Evolutionary conservation across 2,329 filamentous ascomycete species (phyloP), one percentile per base, ranked within the genome.

Genomic region (Botryosphaeria dothidea): DNA sequence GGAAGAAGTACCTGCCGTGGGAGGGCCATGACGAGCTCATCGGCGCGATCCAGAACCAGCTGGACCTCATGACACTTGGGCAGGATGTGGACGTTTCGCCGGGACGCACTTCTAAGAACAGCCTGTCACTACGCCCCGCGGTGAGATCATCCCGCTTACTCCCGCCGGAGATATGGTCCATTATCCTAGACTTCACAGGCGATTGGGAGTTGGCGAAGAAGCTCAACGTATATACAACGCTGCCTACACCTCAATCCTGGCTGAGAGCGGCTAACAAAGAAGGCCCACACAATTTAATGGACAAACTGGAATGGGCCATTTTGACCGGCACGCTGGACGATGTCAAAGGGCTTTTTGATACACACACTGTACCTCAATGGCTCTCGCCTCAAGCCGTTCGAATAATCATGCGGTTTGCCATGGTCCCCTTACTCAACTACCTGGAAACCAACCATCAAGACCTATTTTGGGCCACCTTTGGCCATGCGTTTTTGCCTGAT

Each of bases 201-300:
- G 94, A 98, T 75, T 98, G 94, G 94, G 94, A 97, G 78, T 83
- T 96, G 21, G 91, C 94, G 9, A 89, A 89, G 69, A 90, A 91
- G 0, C 82, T 97, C 5, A 89, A 91, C 65, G 86, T 97, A 49
- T 94, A 91, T 72, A 92, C 92, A 1, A 92, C 86, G 64, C 81
- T 97, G 5, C 85, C 87, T 1, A 86, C 89, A 67, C 93, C 94
- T 0, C 77, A 82, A 38, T 87, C 91, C 69, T 96, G 93, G 92
- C 84, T 86, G 68, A 80, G 80, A 62, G 86, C 90, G 31, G 84
- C 85, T 43, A 82, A 86, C 11, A 82, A 84, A 51, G 87, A 92
- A 70, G 87, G 90, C 1, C 81, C 91, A 13, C 87, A 90, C 34
- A 86, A 89, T 3, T 90, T 90, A 68, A 89, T 90, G 83, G 86